Base-by-base conservation (phyloP, 768 basidiomycete genomes). In the Auricularia heimuer region DNA sequence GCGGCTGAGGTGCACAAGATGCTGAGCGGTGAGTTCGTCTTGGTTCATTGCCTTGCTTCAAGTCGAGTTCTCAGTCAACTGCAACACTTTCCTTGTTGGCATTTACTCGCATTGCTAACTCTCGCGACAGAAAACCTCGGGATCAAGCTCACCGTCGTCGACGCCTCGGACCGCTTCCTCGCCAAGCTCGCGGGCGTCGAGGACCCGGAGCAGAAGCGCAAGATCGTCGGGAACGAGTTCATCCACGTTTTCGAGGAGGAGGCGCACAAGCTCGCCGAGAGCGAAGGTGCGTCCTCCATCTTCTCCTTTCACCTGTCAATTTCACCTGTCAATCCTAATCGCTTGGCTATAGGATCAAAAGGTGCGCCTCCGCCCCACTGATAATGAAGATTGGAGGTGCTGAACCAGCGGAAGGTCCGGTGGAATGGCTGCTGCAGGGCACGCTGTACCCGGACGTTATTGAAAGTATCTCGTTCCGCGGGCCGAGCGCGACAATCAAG, bases 371-470 rank as follows among this genome's bases (percentile, higher is more conserved):
- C 29, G 29, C 2, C 29, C 29, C 29, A 29, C 29, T 29, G 29
- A 29, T 29, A 29, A 29, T 29, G 29, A 29, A 29, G 29, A 29
- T 29, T 29, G 29, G 29, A 29, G 29, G 29, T 29, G 29, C 29
- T 29, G 29, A 18, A 60, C 16, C 24, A 12, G 21, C 56, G 8
- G 96, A 94, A 76, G 95, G 97, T 2, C 85, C 87, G 71, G 93
- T 98, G 39, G 97, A 98, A 73, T 99, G 95, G 94, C 76, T 99
- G 60, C 78, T 99, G 11, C 97, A 99, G 76, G 97, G 97, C 3
- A 99, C 97, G 0, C 83, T 99, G 14, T 99, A 98, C 76, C 97
- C 97, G 2, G 97, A 99, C 73, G 97, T 99, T 65, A 99, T 98
- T 73, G 97, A 99, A 80, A 93, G 90, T 73, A 97, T 99, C 78